Evolutionary conservation across 352 stramenopile genomes (phyloP), one percentile per base, ranked within the genome.

Genomic region (Phytophthora uliginosa): DNA sequence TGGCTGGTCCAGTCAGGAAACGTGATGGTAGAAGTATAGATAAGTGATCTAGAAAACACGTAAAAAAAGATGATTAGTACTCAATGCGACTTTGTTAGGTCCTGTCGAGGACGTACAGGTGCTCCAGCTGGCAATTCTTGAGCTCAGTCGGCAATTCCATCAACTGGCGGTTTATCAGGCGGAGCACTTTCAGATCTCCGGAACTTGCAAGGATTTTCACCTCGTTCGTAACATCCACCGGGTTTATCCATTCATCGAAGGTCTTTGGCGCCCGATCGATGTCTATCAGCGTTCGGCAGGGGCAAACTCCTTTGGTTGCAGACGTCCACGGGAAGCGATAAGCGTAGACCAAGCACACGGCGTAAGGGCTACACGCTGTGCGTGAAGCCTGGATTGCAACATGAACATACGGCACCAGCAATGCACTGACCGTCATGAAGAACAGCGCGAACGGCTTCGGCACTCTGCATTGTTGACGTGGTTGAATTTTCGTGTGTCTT

Each of bases 201-300:
- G 80, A 69, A 0, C 36, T 22, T 28, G 81, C 59, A 0, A 86
- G 51, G 0, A 38, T 47, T 17, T 78, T 64, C 2, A 86, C 78
- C 0, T 48, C 56, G 7, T 75, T 64, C 0, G 74, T 78, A 10
- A 70, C 66, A 17, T 80, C 51, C 2, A 63, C 45, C 1, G 84
- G 68, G 13, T 76, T 60, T 8, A 40, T 38, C 68, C 77, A 86
- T 17, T 77, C 67, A 17, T 79, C 66, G 33, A 60, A 77, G 7
- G 60, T 74, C 24, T 20, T 71, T 2, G 59, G 59, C 1, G 24
- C 50, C 3, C 38, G 26, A 51, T 80, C 31, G 17, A 72, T 53
- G 48, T 87, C 76, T 48, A 89, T 75, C 20, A 81, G 61, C 10
- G 75, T 59, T 15, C 83, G 51, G 34, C 79, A 90, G 10, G 77